Evolutionary conservation across 2,329 filamentous ascomycete species (phyloP).

Genomic region (Aspergillus arachidicola): DNA sequence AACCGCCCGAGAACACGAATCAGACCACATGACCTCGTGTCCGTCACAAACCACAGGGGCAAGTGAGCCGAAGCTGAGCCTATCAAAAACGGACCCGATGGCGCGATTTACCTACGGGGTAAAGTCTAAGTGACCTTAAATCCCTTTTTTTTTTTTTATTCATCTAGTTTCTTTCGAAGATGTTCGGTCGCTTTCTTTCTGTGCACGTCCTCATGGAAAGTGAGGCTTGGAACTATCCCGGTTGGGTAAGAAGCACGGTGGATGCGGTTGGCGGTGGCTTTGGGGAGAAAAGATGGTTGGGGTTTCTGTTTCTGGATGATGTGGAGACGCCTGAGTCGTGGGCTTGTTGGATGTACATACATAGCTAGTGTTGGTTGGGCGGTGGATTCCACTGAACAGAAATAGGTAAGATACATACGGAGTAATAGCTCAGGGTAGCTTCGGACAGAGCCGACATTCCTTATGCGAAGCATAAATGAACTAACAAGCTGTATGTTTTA

Average conservation of each 20-base stretch:
- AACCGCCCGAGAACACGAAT: not conserved
- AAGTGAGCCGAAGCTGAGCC: slow-evolving; percentile 14
- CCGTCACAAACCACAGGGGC: slow-evolving; percentile 1
- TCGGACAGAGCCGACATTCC: slow-evolving; percentile 1
- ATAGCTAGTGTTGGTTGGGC: no score
- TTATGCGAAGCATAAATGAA: not conserved
- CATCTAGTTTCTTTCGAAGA: not conserved
- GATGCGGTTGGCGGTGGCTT: not conserved
- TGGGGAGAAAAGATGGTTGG: not conserved
- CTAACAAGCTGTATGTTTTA: not conserved
- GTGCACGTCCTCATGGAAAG: not conserved
- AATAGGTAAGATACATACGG: no score
- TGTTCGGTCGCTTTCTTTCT: not conserved
- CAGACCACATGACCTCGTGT: slow-evolving; percentile 15
- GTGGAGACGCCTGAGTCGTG: not conserved
- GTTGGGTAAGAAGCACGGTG: not conserved
- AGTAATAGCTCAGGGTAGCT: not conserved
- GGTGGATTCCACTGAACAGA: no score
- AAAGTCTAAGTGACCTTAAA: slow-evolving; percentile 9
- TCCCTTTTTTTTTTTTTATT: not conserved
- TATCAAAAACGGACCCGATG: slow-evolving; percentile 6
- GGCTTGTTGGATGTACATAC: not conserved
- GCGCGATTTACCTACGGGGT: not conserved
- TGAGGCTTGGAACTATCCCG: not conserved
- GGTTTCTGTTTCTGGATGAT: not conserved